Evolutionary conservation across 2,329 filamentous ascomycete genomes (phyloP).

Genomic region (Tolypocladium ovalisporum): DNA sequence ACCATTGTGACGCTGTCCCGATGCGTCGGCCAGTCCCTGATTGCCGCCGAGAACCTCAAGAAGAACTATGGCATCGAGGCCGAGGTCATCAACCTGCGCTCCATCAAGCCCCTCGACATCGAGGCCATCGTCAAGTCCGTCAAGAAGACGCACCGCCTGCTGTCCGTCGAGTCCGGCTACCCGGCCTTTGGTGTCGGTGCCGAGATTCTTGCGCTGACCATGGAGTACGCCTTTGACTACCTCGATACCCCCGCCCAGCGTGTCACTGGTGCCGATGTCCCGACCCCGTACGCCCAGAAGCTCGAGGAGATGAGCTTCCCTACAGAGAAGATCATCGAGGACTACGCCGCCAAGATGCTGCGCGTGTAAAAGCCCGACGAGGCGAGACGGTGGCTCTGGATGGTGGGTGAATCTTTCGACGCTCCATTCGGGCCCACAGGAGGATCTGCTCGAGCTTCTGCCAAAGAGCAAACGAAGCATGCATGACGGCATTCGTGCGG

Average conservation of each 20-base stretch:
- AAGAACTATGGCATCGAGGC: constrained; percentile 92
- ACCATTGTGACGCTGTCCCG: constrained; percentile 93
- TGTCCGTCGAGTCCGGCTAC: constrained; percentile 92
- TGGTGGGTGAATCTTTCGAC: constrained; percentile 1
- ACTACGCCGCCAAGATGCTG: constrained; percentile 83
- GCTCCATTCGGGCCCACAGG: background rate
- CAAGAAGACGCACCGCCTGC: constrained; percentile 93
- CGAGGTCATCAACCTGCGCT: constrained; percentile 97
- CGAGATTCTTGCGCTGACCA: constrained; percentile 86
- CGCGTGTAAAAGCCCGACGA: constrained; percentile 46
- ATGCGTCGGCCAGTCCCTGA: constrained; percentile 84
- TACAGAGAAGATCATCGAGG: constrained; percentile 74
- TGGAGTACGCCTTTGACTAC: constrained; percentile 98
- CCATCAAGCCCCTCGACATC: constrained; percentile 91
- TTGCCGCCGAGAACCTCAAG: constrained; percentile 84
- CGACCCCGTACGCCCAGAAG: constrained; percentile 86
- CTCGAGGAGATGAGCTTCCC: constrained; percentile 96
- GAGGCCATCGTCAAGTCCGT: constrained; percentile 93
- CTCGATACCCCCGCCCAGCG: constrained; percentile 87
- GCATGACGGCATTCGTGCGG: constrained; percentile 8
- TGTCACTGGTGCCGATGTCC: constrained; percentile 93
- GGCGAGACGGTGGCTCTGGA: background rate
- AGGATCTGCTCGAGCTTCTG: constrained; percentile 2
- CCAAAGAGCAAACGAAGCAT: constrained; percentile 6
- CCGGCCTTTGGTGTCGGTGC: constrained; percentile 86